Evolutionary conservation across 306 rosid species (phyloP), one percentile per base, ranked within the genome.

Genomic region (Rosa chinensis): DNA sequence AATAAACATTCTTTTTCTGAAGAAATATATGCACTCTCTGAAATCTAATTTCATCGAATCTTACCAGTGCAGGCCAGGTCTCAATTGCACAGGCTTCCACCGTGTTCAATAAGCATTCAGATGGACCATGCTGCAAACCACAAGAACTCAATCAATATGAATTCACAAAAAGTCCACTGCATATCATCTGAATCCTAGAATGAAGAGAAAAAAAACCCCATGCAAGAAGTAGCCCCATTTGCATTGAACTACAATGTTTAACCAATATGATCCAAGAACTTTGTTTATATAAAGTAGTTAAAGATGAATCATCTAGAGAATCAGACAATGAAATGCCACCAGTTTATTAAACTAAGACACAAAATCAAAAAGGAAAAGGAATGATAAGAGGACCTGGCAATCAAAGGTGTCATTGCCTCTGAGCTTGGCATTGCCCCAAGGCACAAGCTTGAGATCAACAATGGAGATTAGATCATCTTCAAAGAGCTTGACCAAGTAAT

Each of bases 351-450:
- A 68, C 4, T 17, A 12, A 7, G 67, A 25, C 28, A 35, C 11
- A 8, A 47, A 23, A 3, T 39, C 35, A 58, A 44, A 16, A 5
- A 18, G n/a, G 53, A 32, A 45, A 66, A 37, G 79, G 70, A 20
- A 12, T 11, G 62, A 56, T 8, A 17, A 40, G 74, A 77, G 78
- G 75, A 94, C 97, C 93, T 92, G 98, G 85, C 98, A 94, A 73
- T 12, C 80, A 80, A 92, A 87, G 80, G 91, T 86, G 76, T 56
- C 21, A 78, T 89, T 92, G 83, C 59, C 58, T 62, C 75, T 86
- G 76, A 89, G 80, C 81, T 79, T 92, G 48, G 97, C 91, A 77
- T 94, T 94, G 40, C 97, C 98, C 91, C 95, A 95, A n/a, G 98
- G 98, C 64, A 87, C 83, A 68, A 95, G 96, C 32, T 82, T 87